Evolutionary conservation across 2,329 filamentous ascomycete genomes (phyloP), one percentile per base, ranked within the genome.

Genomic region (Endoconidiophora laricicola): DNA sequence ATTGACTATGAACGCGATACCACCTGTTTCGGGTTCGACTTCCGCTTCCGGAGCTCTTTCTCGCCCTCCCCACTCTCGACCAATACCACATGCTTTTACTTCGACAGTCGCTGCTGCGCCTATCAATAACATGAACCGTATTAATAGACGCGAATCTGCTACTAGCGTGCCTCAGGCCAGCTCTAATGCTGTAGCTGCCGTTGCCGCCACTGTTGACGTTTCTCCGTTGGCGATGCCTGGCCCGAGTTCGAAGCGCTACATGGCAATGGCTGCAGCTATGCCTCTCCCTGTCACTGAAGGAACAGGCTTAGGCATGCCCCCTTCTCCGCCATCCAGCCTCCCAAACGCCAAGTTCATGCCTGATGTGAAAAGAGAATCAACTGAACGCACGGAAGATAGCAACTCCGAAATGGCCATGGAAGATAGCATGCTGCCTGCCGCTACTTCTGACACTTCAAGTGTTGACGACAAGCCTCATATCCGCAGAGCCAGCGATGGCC

Each of bases 71-170:
- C 26, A 38, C 37, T 22, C 22, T 41, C 42, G 23, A 26, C 38
- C 10, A 24, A 16, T 36, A 10, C 60, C 69, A 77, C 62, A 75
- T 76, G 56, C 71, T 73, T 52, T 74, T 76, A 46, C 68, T 58
- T 23, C 43, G 24, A 5, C 51, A 14, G 82, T 88, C 50, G 75
- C 83, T 53, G 78, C 79, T 58, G 78, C 83, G 52, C 29, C 47
- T n/a, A 76, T 88, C 61, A 90, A 88, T 69, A 69, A 80, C 58
- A 81, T 78, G 63, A 84, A 94, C 65, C 84, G 91, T 58, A 79
- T 96, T 57, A 87, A 85, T 58, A 85, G 90, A 60, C 79, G 91
- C 59, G 96, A 96, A 76, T 95, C 88, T 67, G 87, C 94, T 62
- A 86, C 85, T 54, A 82, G 79, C 56, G 76, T 44, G 18, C 33